Base-by-base conservation (phyloP, 139 green algal genomes). In the Picochlorum sp. region DNA sequence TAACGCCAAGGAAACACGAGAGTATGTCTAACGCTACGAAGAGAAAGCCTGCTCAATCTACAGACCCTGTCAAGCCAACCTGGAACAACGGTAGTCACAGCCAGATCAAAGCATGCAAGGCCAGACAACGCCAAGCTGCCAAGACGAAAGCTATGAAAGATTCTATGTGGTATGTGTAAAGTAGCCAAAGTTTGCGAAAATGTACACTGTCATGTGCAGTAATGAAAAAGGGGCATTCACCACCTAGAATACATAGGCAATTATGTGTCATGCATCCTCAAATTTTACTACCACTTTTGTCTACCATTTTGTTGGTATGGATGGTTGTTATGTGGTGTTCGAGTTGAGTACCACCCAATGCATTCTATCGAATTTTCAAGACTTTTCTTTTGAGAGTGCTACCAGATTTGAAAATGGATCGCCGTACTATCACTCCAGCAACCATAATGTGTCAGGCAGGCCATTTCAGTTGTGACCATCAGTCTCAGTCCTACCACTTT, bases 251-350 rank as follows among this genome's bases (percentile, higher is more conserved):
- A n/a, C n/a, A n/a, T n/a, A n/a, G n/a, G 47, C 47, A 52, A n/a
- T 52, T 52, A 52, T 52, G 47, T 52, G 47, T 52, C 47, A 52
- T 52, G 47, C 47, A 52, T 52, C 47, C 47, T 52, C 47, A 52
- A n/a, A 52, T 24, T 52, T 52, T 15, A 52, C 47, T 52, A 52
- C 47, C 47, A 52, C 9, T 52, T 52, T 52, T 52, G 47, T 52
- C 47, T 52, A 52, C 47, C 47, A 24, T 52, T 52, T n/a, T 52
- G 47, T 52, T 52, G 47, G 47, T 52, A 52, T 52, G 0, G 47
- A 52, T 52, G 47, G 47, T 52, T 52, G 47, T 52, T 52, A 52
- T 52, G 0, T 52, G 47, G 47, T 52, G 47, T 52, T 52, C 47
- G 47, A 52, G 47, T 52, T 52, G 47, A 52, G 47, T 52, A 52